Evolutionary conservation across 148 eudicot species (phyloP).

Genomic region (Camellia sinensis): DNA sequence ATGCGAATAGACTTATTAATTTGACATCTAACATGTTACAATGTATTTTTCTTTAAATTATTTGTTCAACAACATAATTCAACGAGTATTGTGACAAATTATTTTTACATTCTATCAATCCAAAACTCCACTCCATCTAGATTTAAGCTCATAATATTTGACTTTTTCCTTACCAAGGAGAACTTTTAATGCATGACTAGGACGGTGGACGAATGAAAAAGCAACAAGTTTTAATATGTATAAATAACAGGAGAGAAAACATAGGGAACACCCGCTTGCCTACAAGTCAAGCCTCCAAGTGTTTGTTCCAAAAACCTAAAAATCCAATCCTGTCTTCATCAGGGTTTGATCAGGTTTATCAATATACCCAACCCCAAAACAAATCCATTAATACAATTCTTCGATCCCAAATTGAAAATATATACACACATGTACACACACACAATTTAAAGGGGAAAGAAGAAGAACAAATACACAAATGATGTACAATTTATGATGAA

Average conservation of each 20-base stretch:
- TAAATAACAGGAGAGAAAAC: not conserved
- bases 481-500: not conserved
- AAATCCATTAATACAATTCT: not conserved
- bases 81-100: too few species aligned
- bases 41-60: too few species aligned
- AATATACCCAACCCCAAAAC: not conserved
- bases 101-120: too few species aligned
- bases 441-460: not conserved
- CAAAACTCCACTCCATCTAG: too few species aligned
- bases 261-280: not conserved
- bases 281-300: not conserved
- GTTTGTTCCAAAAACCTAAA: not conserved
- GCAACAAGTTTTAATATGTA: not conserved
- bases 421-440: not conserved
- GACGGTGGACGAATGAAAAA: not conserved
- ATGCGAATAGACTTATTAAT: too few species aligned
- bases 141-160: too few species aligned
- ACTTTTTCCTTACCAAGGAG: too few species aligned
- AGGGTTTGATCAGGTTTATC: conserved; percentile 6
- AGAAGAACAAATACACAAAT: not conserved
- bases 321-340: not conserved
- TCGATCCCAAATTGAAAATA: not conserved
- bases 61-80: too few species aligned
- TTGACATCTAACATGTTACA: too few species aligned
- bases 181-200: not conserved